Conservation (phyloP, 768 basidiomycete genomes). For the Galerina marginata region DNA sequence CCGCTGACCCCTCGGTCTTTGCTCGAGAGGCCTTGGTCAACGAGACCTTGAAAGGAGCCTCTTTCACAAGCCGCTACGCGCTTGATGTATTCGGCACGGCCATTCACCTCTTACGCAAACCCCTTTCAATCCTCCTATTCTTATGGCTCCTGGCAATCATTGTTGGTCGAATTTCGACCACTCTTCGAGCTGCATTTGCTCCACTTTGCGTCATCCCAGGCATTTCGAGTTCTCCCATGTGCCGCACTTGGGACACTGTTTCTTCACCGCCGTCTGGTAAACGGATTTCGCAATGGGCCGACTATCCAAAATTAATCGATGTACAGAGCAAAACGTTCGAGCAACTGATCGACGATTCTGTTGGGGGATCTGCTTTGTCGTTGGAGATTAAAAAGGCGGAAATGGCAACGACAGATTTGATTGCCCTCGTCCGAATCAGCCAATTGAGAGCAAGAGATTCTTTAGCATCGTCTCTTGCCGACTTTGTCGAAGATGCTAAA, state of each 20-base stretch:
- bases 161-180: constrained; percentile 43
- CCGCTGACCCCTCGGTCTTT: constrained; percentile 15
- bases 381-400: constrained; percentile 77
- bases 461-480: constrained; percentile 54
- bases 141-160: constrained; percentile 55
- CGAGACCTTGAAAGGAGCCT: constrained; percentile 34
- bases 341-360: constrained; percentile 62
- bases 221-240: constrained; percentile 53
- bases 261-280: neutral
- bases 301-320: constrained; percentile 66
- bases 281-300: constrained; percentile 48
- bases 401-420: constrained; percentile 75
- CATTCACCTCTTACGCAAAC: constrained; percentile 55
- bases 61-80: constrained; percentile 43
- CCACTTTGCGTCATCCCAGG: constrained; percentile 71
- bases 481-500: constrained; percentile 68
- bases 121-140: constrained; percentile 59
- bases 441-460: constrained; percentile 63
- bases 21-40: constrained; percentile 31
- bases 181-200: constrained; percentile 51
- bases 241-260: constrained; percentile 29
- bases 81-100: constrained; percentile 54
- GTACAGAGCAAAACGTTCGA: constrained; percentile 68
- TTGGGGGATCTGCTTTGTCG: constrained; percentile 63
- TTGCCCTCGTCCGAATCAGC: constrained; percentile 66